These are phyloP conservation scores for Pilasporangium apinafurcum DNA, from an alignment of 352 stramenopile species.

Conservation along the genomic window DNA sequence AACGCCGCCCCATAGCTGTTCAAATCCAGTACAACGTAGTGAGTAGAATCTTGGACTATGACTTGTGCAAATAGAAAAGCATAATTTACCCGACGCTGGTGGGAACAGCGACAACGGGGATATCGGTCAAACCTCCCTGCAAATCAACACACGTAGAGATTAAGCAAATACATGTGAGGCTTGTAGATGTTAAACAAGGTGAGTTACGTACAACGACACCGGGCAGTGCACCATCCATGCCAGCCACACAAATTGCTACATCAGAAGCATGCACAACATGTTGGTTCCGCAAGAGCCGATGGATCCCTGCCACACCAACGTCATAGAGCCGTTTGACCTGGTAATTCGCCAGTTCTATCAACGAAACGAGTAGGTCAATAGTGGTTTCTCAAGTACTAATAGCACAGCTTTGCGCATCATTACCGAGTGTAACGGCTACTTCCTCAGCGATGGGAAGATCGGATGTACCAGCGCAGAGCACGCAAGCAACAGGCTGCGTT, in stretches of 20 bases:
- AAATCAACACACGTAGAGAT: background rate
- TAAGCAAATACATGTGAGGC: background rate
- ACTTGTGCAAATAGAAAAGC: background rate
- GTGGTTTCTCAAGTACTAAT: background rate
- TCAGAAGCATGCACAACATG: constrained; percentile 81
- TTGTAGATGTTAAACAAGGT: background rate
- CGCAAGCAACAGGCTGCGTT: constrained; percentile 45
- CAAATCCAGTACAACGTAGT: background rate
- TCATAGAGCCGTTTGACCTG: constrained; percentile 86
- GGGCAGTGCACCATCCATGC: constrained; percentile 96
- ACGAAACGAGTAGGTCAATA: background rate
- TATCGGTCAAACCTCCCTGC: constrained; percentile 73
- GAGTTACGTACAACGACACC: constrained; percentile 89
- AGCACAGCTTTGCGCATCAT: background rate
- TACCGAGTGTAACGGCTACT: constrained; percentile 89
- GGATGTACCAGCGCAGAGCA: constrained; percentile 94
- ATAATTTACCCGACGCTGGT: constrained; percentile 89
- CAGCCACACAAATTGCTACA: constrained; percentile 94
- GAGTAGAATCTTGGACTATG: background rate
- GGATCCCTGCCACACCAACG: constrained; percentile 92
- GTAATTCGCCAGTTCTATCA: constrained; percentile 83
- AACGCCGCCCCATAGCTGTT: constrained; percentile 76
- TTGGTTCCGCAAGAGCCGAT: constrained; percentile 87
- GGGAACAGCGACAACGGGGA: constrained; percentile 86
- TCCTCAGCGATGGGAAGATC: constrained; percentile 96